Base-by-base conservation (phyloP, 2,329 filamentous ascomycete species). In the Didymella arachidicola region DNA sequence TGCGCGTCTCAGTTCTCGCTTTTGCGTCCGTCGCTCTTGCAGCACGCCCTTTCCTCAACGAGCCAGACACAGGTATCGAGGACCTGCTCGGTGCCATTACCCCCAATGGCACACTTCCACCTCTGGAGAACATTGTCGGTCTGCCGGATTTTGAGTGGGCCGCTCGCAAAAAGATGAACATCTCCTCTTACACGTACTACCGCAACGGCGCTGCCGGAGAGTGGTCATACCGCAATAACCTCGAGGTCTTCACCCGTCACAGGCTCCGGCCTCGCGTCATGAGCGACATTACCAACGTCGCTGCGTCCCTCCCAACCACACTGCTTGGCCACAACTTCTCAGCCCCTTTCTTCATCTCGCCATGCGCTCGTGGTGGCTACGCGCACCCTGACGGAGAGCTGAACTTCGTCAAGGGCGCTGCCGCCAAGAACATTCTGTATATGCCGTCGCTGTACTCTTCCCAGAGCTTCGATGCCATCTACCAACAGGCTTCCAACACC, bases 141-240 rank as follows among this genome's bases (percentile, higher is more conserved):
- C 74, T 86, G 7, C 82, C 79, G 1, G 84, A 86, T 73, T 86
- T 85, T 63, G 81, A 86, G 39, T 84, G 78, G 72, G 81, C 81
- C 3, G 83, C 83, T 22, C 76, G 82, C 53, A 78, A 79, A 50
- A 79, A 80, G 63, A 77, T 86, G 65, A 79, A 82, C 56, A 59
- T 64, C 12, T 66, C 72, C 22, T 79, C 82, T 66, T 86, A 83
- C 72, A 83, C 83, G n/a, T 86, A 84, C 72, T 86, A 86, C 73
- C 81, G 82, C 58, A 84, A 83, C 62, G 83, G 83, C 19, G 83
- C 83, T 4, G 83, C 78, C 3, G 84, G 83, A 59, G 84, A 86
- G 72, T 86, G 80, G 79, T 76, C 78, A 1, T 85, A 85, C 72
- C 79, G 83, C 47, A 84, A 85, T 71, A 86, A 86, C 72, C 77